A percentile compares a stretch with the other conserved stretches of the same genome.
These are phyloP conservation scores for Diacronema lutheri DNA, from an alignment of 78 protist species.

Conservation along the genomic window DNA sequence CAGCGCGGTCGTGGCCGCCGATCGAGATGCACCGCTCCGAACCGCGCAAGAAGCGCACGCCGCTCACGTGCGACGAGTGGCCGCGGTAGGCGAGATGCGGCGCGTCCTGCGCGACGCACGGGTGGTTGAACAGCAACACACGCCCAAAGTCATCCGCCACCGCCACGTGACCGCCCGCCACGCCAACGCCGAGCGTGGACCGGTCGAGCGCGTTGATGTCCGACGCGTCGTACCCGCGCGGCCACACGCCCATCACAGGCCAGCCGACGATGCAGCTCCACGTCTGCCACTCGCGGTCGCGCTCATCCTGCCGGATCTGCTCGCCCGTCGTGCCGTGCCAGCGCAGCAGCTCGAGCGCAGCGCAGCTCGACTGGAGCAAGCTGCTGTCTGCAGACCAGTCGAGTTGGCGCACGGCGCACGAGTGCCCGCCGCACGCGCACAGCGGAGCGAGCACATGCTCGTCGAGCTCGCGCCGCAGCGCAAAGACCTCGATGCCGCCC, in stretches of 20 bases:
- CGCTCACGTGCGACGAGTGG: neutral
- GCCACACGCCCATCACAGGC: conserved; percentile 2
- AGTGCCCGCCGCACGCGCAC: conserved; percentile 4
- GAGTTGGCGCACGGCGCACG: neutral
- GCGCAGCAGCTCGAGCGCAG: conserved; percentile 10
- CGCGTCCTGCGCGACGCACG: neutral
- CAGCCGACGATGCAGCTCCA: neutral
- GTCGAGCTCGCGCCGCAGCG: too few relatives aligned
- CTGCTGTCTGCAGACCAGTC: neutral
- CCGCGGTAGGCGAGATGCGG: neutral
- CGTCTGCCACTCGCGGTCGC: neutral
- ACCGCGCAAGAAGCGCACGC: neutral
- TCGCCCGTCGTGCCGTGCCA: neutral
- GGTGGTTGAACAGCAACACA: neutral
- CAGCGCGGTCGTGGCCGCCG: conserved; percentile 7
- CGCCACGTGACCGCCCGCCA: neutral
- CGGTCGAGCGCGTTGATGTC: conserved; percentile 27
- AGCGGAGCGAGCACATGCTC: too few relatives aligned
- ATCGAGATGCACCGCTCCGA: neutral
- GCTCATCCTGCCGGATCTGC: neutral
- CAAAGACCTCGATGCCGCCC: neutral
- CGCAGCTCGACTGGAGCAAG: neutral
- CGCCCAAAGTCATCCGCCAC: neutral
- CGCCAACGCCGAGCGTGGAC: neutral
- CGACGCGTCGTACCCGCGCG: neutral